A percentile compares a stretch with the other conserved stretches of the same genome.
Conservation (phyloP, 1,284 basidiomycete species). For the Pisolithus thermaeus region DNA sequence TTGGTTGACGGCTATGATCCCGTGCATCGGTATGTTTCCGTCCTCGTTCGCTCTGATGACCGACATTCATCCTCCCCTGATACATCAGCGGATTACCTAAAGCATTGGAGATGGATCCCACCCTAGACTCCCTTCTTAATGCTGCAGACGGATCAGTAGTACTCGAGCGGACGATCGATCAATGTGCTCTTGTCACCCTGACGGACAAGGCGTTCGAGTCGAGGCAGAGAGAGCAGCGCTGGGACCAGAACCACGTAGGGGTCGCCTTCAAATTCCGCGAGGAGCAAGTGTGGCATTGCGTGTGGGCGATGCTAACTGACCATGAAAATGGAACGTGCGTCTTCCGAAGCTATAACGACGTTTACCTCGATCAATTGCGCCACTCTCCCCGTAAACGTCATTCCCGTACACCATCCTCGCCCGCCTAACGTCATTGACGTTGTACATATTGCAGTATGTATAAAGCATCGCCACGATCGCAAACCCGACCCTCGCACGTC, state of each 20-base stretch:
- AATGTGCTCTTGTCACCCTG: conserved; percentile 50
- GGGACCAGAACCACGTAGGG: conserved; percentile 54
- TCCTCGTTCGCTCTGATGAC: not conserved
- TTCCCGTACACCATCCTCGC: conserved; percentile 16
- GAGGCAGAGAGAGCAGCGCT: conserved; percentile 29
- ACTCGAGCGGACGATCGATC: conserved; percentile 39
- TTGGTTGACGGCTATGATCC: conserved; percentile 60
- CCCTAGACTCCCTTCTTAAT: conserved; percentile 36
- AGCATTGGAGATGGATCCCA: conserved; percentile 49
- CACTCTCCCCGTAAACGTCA: conserved; percentile 34
- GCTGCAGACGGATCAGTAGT: conserved; percentile 32
- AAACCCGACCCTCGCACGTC: too few species aligned
- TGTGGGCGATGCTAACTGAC: conserved; percentile 55
- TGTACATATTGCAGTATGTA: not conserved
- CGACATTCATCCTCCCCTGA: not conserved
- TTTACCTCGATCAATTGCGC: conserved; percentile 40
- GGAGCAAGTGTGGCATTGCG: conserved; percentile 48
- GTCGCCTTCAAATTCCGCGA: conserved; percentile 44
- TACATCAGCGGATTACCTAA: conserved; percentile 44
- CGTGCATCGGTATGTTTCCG: conserved; percentile 30
- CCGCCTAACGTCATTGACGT: conserved; percentile 18
- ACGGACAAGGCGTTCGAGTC: conserved; percentile 52
- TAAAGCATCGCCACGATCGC: too few species aligned
- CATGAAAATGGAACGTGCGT: conserved; percentile 39
- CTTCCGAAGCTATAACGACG: conserved; percentile 59